phyloP scores from a whole-genome alignment of 495 filamentous ascomycete species.

The Aspergillus steynii region DNA sequence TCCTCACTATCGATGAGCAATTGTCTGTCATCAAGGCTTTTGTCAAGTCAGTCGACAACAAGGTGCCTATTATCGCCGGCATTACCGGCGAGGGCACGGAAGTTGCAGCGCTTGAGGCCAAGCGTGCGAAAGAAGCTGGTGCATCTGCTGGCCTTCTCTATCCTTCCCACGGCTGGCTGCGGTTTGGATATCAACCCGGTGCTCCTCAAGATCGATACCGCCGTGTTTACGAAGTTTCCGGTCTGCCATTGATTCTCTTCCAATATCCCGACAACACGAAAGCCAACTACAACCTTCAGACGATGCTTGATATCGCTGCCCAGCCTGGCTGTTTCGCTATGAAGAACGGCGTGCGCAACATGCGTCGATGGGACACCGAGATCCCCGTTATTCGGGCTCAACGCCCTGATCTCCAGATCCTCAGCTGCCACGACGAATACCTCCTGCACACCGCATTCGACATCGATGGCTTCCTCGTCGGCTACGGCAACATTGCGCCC shows the following conservation, averaged over 20 bases:
- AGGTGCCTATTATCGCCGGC: constrained; percentile 35
- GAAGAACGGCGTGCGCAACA: constrained; percentile 42
- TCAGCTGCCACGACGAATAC: constrained; percentile 39
- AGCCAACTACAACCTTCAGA: constrained; percentile 35
- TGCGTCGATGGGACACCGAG: constrained; percentile 40
- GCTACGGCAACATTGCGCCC: constrained; percentile 39
- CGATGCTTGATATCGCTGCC: constrained; percentile 37
- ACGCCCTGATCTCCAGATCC: constrained; percentile 35
- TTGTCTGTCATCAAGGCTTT: constrained; percentile 34
- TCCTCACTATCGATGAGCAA: constrained; percentile 36
- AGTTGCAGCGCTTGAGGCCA: constrained; percentile 36
- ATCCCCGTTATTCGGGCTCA: constrained; percentile 34
- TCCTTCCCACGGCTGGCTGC: constrained; percentile 39
- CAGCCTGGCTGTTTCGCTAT: constrained; percentile 37
- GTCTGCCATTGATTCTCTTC: constrained; percentile 36
- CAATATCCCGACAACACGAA: constrained; percentile 42
- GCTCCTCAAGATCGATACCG: constrained; percentile 38
- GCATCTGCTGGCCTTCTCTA: constrained; percentile 37
- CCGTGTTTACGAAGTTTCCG: constrained; percentile 32
- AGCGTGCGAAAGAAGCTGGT: constrained; percentile 37
- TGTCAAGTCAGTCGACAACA: constrained; percentile 36
- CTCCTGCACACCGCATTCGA: constrained; percentile 38
- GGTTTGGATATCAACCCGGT: constrained; percentile 37
- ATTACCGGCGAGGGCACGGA: constrained; percentile 38
- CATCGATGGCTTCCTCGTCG: constrained; percentile 38